These are phyloP conservation scores for Colletotrichum abscissum DNA, from an alignment of 2,329 filamentous ascomycete species.

Conservation along the genomic window DNA sequence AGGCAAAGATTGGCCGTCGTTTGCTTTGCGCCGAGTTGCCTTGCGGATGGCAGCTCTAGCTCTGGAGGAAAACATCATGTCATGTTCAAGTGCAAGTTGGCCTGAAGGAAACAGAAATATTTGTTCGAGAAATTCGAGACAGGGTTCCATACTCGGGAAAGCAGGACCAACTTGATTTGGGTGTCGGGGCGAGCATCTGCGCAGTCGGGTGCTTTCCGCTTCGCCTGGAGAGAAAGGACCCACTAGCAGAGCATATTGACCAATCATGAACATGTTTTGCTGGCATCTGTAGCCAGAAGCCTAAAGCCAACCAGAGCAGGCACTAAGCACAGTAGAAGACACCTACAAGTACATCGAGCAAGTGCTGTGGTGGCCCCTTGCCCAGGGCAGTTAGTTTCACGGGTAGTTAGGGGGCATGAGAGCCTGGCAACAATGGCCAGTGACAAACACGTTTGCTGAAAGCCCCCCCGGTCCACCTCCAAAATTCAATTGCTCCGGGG, in stretches of 20 bases:
- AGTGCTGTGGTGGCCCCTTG: not conserved
- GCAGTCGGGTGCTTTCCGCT: not conserved
- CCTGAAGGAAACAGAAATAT: not conserved
- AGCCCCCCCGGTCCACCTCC: slow-evolving; percentile 1
- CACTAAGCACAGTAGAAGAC: not conserved
- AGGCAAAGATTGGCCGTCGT: not conserved
- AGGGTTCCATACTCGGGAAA: not conserved
- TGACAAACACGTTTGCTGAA: not conserved
- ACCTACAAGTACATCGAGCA: not conserved
- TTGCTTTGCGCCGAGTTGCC: not conserved
- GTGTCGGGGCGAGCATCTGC: not conserved
- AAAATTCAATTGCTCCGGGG: slow-evolving; percentile 22
- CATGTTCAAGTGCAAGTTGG: slow-evolving; percentile 16
- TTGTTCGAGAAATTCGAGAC: not conserved
- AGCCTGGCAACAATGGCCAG: not conserved
- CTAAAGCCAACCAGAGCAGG: not conserved
- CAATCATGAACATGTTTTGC: not conserved
- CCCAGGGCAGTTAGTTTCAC: not conserved
- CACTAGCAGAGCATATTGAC: not conserved
- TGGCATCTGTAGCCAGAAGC: no score
- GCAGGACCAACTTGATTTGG: not conserved
- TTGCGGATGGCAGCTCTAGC: not conserved
- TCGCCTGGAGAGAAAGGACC: not conserved
- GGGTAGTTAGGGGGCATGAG: not conserved
- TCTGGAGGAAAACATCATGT: not conserved